Base-by-base conservation (phyloP, 1,284 basidiomycete genomes). In the Cystobasidium sp. region DNA sequence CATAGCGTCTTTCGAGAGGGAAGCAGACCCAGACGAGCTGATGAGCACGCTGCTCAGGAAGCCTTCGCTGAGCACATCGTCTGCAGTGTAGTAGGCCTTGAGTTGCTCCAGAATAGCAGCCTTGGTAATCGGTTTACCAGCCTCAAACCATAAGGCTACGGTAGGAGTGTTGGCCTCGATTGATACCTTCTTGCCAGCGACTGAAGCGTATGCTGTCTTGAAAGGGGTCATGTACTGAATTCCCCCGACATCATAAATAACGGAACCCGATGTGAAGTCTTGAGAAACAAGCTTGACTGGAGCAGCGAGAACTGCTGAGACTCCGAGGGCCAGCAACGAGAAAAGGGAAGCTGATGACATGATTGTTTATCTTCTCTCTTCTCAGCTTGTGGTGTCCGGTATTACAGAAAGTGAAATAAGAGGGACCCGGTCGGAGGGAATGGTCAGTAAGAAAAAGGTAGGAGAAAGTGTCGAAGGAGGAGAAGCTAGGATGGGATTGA, bases 211-310 rank as follows among this genome's bases (percentile, higher is more conserved):
- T 22, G 53, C 16, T 3, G n/a, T 12, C 4, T 55, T 55, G 53
- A 55, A 31, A 12, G 53, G 53, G n/a, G 53, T 55, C 53, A 55
- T 55, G 53, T 55, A 55, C 10, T 20, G 53, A 4, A 20, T 20
- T 22, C 22, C 53, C 4, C 53, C 53, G 14, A 55, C 10, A 20
- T 55, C 53, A 20, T 55, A 55, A 2, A 55, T 55, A 1, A 55
- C 53, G 24, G 53, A 22, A 31, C 53, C 24, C 10, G 53, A 20
- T 7, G 53, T 20, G 22, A n/a, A 55, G 8, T 55, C 53, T 24
- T 55, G 53, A 18, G 53, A 55, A 12, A 55, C 53, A n/a, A 55
- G 53, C 53, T 55, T 55, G 53, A 55, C 24, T 12, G 53, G 53
- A 22, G 53, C 53, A 12, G 53, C 53, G 24, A 55, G 53, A 55